phyloP scores from a whole-genome alignment of 148 eudicot genomes.

The Vaccinium corymbosum region DNA sequence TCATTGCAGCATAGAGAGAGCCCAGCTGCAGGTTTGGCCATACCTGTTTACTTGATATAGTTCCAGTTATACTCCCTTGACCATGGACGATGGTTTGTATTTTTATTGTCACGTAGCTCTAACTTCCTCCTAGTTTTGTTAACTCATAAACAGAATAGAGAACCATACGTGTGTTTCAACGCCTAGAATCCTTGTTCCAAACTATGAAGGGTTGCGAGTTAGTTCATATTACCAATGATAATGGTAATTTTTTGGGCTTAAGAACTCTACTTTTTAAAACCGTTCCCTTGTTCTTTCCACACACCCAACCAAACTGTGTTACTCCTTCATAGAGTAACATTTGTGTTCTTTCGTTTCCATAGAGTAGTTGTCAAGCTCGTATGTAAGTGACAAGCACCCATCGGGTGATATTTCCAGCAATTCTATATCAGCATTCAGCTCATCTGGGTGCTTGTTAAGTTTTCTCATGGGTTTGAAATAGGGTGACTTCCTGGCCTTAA shows the following conservation, averaged over 20 bases:
- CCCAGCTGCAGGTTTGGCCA: slow-evolving; percentile 41
- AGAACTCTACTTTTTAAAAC: neutral
- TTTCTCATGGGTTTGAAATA: neutral
- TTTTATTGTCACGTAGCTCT: neutral
- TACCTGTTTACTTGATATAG: neutral
- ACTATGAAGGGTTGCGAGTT: neutral
- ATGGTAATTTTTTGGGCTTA: neutral
- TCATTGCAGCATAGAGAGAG: slow-evolving; percentile 48
- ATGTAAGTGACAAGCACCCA: neutral
- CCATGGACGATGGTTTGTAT: neutral
- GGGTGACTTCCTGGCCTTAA: neutral
- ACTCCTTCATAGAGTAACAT: neutral
- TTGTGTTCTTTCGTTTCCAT: neutral
- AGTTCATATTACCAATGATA: neutral
- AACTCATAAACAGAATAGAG: neutral
- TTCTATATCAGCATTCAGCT: neutral
- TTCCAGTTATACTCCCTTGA: neutral
- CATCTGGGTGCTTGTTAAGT: neutral
- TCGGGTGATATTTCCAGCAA: too few species aligned
- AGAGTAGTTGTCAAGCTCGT: neutral
- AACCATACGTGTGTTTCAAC: neutral
- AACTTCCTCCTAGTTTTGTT: neutral
- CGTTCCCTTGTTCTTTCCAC: neutral
- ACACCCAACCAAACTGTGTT: neutral
- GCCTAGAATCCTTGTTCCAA: neutral